phyloP scores from a whole-genome alignment of 768 basidiomycete species.

The Mycena albidolilacea region DNA sequence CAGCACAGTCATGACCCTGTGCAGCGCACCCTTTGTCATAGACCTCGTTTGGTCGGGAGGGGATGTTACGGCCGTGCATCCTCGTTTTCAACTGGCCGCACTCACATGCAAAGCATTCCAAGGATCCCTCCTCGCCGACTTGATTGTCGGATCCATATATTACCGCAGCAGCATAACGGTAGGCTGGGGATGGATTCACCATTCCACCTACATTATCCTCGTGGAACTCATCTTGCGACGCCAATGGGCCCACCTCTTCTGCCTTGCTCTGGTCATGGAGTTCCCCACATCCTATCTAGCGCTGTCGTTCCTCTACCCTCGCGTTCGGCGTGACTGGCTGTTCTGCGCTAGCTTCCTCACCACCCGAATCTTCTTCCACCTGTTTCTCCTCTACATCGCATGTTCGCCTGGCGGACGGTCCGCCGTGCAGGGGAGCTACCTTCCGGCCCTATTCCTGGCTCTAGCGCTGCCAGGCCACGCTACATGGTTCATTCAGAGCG shows the following conservation, averaged over 20 bases:
- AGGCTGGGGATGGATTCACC: constrained; percentile 71
- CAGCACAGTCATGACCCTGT: constrained; percentile 57
- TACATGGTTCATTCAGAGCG: constrained; percentile 24
- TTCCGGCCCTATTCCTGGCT: constrained; percentile 10
- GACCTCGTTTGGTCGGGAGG: constrained; percentile 47
- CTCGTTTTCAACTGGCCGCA: constrained; percentile 43
- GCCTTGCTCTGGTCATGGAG: constrained; percentile 65
- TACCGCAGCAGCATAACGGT: constrained; percentile 65
- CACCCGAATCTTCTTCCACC: constrained; percentile 24
- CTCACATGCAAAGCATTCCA: constrained; percentile 57
- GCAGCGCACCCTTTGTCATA: constrained; percentile 57
- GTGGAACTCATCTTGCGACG: constrained; percentile 55
- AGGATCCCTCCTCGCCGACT: constrained; percentile 62
- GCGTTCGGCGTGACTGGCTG: constrained; percentile 18
- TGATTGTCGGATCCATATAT: constrained; percentile 59
- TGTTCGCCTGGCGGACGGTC: neutral
- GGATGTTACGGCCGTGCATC: constrained; percentile 43
- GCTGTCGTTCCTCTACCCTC: constrained; percentile 28
- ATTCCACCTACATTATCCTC: constrained; percentile 58
- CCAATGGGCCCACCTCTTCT: constrained; percentile 59
- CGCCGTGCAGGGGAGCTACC: constrained; percentile 3
- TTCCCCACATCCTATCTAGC: constrained; percentile 25
- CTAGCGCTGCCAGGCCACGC: constrained; percentile 25
- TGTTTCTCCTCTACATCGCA: neutral
- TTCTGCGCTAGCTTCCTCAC: constrained; percentile 25